Base-by-base conservation (phyloP, 768 basidiomycete genomes). In the Pholiota molesta region DNA sequence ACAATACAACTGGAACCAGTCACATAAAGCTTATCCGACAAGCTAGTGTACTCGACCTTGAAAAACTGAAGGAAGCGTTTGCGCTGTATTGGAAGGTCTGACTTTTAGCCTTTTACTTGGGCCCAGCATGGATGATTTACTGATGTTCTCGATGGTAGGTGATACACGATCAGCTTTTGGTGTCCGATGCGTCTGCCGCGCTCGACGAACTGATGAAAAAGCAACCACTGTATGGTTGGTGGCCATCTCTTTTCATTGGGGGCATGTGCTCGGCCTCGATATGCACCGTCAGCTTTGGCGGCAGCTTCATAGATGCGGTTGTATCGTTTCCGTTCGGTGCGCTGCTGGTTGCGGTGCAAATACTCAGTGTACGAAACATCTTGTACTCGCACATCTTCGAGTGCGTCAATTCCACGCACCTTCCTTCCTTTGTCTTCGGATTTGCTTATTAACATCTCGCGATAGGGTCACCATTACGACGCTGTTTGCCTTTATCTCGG, bases 351-450 rank as follows among this genome's bases (percentile, higher is more conserved):
- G 76, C 79, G 45, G 81, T 94, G 14, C 94, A 95, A 70, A 79
- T 89, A 51, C 71, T 92, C 49, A 87, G 88, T 14, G 83, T 85
- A 7, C 82, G 86, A 62, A 91, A 93, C 67, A 90, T 94, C 70
- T 74, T 95, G 16, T 93, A 92, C 68, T 85, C 83, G 6, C 91
- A 91, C 60, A 85, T 95, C 31, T 94, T 92, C 61, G 92, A 92
- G 85, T 86, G 45, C 33, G 84, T 75, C 71, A 8, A 52, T 49
- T 45, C 3, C 11, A 29, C 54, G n/a, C 19, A 10, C 39, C n/a
- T 59, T 19, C 39, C n/a, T 59, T 19, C 28, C 33, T 23, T 57
- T 26, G 21, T 5, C 37, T 40, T 37, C 35, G 35, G 37, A 13
- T 37, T 16, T 47, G 28, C 31, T 26, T n/a, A 31, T 65, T 13